Evolutionary conservation across 176 grass and related monocot genomes (phyloP), one percentile per base, ranked within the genome.

Genomic region (Lolium rigidum): DNA sequence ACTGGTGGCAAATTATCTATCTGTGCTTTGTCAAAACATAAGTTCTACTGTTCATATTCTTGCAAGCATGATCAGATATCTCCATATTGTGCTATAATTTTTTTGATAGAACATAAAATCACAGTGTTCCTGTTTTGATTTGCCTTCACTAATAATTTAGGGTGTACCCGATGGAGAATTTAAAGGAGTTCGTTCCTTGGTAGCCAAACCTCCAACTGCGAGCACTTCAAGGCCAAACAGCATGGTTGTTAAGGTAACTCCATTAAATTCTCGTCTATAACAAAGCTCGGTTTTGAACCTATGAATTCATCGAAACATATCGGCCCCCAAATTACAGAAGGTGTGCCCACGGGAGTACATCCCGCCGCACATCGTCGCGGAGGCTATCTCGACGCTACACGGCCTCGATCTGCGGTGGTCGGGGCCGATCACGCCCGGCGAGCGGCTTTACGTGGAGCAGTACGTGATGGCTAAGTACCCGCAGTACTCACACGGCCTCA

Each of bases 401-500:
- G 93, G 90, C 0, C 77, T 94, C 28, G 90, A 94, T 75, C 90
- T 94, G 2, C 74, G 93, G 74, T 94, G 93, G 93, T 94, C 93
- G 41, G 93, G 93, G 16, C 93, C 93, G 4, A 94, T 94, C 62
- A 94, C 93, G 15, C 87, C 85, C 20, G 88, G 21, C 26, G 93
- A 94, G 87, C 88, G 88, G 41, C 81, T 76, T 16, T 94, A 94
- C 39, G 93, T 94, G 38, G 90, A 90, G 82, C 85, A 94, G 69
- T 92, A 94, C 56, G 90, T 94, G 57, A 63, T 86, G 59, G 87
- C 90, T n/a, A 94, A 86, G 69, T 94, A 94, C 79, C 93, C 93
- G 7, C 93, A 94, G 80, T 94, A 94, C 87, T 94, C 90, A 0
- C 87, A 94, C 55, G 93, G 93, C 6, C 93, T 94, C 67, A 86